phyloP scores from a whole-genome alignment of 495 filamentous ascomycete species.

The Collariella sp. region DNA sequence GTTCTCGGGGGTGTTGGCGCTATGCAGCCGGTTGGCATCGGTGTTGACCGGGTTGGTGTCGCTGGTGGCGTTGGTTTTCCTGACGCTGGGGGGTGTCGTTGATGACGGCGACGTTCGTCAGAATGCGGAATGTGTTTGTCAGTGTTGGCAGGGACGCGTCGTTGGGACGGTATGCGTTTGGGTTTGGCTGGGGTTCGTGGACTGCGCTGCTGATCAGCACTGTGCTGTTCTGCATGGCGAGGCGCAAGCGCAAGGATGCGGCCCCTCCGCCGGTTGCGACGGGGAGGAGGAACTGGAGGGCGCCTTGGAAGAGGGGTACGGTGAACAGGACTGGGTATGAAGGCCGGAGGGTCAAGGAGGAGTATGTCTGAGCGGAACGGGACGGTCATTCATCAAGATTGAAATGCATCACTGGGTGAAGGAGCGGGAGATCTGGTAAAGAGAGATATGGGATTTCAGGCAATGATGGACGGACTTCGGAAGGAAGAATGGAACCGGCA shows the following conservation, averaged over 20 bases:
- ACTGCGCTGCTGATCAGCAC: constrained; percentile 61
- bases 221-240: constrained; percentile 58
- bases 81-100: constrained; percentile 39
- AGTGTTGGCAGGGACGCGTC: constrained; percentile 46
- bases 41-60: constrained; percentile 34
- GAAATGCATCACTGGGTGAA: not conserved
- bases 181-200: constrained; percentile 78
- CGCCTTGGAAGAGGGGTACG: constrained; percentile 28
- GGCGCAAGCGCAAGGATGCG: constrained; percentile 5
- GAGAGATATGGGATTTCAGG: not conserved
- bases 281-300: too few relatives aligned
- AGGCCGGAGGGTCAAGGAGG: constrained; percentile 54
- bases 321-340: constrained; percentile 39
- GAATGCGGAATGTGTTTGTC: constrained; percentile 64
- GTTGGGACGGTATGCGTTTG: constrained; percentile 67
- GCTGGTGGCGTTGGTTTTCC: constrained; percentile 36
- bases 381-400: not conserved
- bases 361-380: constrained; percentile 37
- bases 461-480: not conserved
- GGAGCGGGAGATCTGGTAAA: not conserved
- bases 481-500: not conserved
- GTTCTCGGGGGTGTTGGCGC: constrained; percentile 45
- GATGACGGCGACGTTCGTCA: constrained; percentile 62
- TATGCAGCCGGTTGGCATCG: constrained; percentile 41
- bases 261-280: not conserved